Evolutionary conservation across 78 protist genomes (phyloP).

Genomic region (Cyanophora paradoxa): DNA sequence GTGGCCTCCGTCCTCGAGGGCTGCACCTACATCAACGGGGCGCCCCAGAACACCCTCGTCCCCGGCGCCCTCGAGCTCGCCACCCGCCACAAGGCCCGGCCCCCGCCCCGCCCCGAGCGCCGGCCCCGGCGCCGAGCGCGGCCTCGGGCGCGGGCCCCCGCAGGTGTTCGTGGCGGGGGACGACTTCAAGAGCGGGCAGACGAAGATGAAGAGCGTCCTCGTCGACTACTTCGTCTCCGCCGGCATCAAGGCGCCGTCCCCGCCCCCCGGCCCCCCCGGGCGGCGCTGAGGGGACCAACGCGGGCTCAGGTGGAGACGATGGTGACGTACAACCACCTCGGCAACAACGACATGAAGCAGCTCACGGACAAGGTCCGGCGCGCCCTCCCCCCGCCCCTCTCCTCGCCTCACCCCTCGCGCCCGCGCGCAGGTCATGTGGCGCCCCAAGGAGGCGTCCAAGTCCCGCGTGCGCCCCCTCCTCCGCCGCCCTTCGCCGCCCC

Average conservation of each 20-base stretch:
- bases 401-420: too few relatives aligned
- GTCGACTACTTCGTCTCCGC: constrained; percentile 97
- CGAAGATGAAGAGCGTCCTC: constrained; percentile 97
- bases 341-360: constrained; percentile 99
- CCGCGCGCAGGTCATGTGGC: constrained; percentile 91
- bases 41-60: constrained; percentile 64
- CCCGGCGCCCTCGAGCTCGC: constrained; percentile 50
- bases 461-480: too few relatives aligned
- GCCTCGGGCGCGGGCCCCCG: too few relatives aligned
- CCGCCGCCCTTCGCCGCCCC: too few relatives aligned
- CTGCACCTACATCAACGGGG: constrained; percentile 95
- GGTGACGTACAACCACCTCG: constrained; percentile 98
- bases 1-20: constrained; percentile 93
- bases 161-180: constrained; percentile 91
- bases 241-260: constrained; percentile 83
- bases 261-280: too few relatives aligned
- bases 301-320: constrained; percentile 85
- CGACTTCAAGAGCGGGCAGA: constrained; percentile 99
- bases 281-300: too few relatives aligned
- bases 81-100: too few relatives aligned
- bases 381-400: too few relatives aligned
- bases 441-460: constrained; percentile 98
- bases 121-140: too few relatives aligned
- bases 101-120: too few relatives aligned
- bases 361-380: too few relatives aligned